Evolutionary conservation across 371 early-diverging fungal genomes (phyloP).

Genomic region (Mortierella sp.): DNA sequence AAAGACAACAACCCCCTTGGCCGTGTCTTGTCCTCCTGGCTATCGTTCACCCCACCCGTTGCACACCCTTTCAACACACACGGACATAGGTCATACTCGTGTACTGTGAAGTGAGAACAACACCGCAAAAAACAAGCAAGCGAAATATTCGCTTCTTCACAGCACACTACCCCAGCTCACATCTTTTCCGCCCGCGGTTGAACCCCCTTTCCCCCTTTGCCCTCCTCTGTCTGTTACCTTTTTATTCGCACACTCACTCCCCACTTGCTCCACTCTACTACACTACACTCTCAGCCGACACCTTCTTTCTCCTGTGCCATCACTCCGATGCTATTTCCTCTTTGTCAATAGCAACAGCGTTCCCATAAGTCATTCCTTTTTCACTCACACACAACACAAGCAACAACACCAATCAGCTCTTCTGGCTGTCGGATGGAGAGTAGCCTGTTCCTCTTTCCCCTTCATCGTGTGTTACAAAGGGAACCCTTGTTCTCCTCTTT

Average conservation of each 20-base stretch:
- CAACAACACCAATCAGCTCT: background rate
- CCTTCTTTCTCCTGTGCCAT: background rate
- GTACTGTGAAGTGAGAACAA: too few species aligned
- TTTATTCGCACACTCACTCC: conserved; percentile 3
- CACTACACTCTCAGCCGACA: background rate
- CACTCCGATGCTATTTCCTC: background rate
- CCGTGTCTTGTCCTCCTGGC: too few species aligned
- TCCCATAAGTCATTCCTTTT: background rate
- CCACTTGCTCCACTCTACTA: background rate
- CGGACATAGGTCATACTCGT: too few species aligned
- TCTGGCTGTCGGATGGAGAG: conserved; percentile 3
- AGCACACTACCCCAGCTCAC: background rate
- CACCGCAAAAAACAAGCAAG: background rate
- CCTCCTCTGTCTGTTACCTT: background rate
- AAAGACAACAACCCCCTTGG: too few species aligned
- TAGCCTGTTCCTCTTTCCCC: background rate
- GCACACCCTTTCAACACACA: too few species aligned
- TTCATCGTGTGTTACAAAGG: background rate
- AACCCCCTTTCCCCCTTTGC: background rate
- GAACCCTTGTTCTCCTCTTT: too few species aligned
- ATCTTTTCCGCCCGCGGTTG: background rate
- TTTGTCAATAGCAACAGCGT: background rate
- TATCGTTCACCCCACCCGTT: too few species aligned
- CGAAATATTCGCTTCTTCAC: background rate
- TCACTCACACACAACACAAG: background rate